A percentile compares a stretch with the other conserved stretches of the same genome.
Conservation (phyloP, 768 basidiomycete genomes). For the Suillus discolor region DNA sequence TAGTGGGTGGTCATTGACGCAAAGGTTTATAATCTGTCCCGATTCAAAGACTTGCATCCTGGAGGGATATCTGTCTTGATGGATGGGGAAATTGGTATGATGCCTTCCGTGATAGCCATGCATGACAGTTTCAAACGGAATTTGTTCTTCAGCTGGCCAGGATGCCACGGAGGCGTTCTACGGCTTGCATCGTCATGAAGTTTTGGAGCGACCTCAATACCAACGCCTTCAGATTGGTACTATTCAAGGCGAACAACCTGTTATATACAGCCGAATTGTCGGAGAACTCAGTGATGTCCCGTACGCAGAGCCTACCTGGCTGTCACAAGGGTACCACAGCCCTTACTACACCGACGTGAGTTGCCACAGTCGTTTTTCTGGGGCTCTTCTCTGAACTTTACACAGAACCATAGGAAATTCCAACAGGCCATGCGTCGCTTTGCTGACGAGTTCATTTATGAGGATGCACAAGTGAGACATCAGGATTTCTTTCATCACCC, state of each 20-base stretch:
- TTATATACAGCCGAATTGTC: constrained; percentile 47
- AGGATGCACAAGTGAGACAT: constrained; percentile 35
- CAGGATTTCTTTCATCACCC: constrained; percentile 14
- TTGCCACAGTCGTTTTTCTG: neutral
- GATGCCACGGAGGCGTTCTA: constrained; percentile 91
- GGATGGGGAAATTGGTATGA: constrained; percentile 74
- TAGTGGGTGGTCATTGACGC: constrained; percentile 86
- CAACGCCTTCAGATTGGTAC: constrained; percentile 74
- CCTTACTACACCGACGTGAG: constrained; percentile 72
- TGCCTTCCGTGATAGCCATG: neutral
- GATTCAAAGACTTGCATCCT: constrained; percentile 81
- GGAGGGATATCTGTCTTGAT: constrained; percentile 80
- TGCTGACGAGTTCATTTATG: constrained; percentile 65
- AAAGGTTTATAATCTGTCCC: constrained; percentile 81
- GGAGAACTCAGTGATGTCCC: constrained; percentile 78
- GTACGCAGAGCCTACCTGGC: constrained; percentile 89
- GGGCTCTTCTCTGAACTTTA: constrained; percentile 11
- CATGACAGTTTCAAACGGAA: neutral
- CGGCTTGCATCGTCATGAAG: constrained; percentile 84
- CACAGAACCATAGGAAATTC: constrained; percentile 49
- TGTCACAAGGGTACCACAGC: constrained; percentile 64
- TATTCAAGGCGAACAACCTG: constrained; percentile 61
- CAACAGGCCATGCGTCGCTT: constrained; percentile 57
- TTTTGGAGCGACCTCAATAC: constrained; percentile 76
- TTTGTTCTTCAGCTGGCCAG: constrained; percentile 60